phyloP scores from a whole-genome alignment of 2,329 filamentous ascomycete genomes.

The Clonostachys sp. region DNA sequence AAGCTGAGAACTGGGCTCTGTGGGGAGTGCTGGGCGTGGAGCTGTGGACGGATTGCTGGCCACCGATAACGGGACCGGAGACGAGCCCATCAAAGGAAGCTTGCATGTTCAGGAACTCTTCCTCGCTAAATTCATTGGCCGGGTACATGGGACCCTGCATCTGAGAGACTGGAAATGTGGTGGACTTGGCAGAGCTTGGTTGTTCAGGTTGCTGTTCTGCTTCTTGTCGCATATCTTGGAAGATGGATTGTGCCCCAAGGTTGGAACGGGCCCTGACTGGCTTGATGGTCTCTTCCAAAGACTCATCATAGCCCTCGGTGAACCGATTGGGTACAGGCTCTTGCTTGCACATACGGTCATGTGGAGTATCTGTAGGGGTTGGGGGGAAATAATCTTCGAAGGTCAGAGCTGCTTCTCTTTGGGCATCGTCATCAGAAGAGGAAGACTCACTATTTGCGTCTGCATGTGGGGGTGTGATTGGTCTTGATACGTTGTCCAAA shows the following conservation, averaged over 20 bases:
- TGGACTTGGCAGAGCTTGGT: constrained; percentile 52
- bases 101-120: too few relatives aligned
- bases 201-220: constrained; percentile 43
- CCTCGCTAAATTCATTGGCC: too few relatives aligned
- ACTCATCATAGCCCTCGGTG: constrained; percentile 57
- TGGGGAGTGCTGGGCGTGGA: too few relatives aligned
- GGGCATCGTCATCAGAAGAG: background rate
- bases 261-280: constrained; percentile 38
- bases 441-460: constrained; percentile 51
- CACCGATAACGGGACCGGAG: too few relatives aligned
- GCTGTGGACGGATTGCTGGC: too few relatives aligned
- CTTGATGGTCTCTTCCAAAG: constrained; percentile 63
- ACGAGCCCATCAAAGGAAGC: too few relatives aligned
- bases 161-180: too few relatives aligned
- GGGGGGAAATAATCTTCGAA: constrained; percentile 58
- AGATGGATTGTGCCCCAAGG: constrained; percentile 38
- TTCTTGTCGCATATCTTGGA: constrained; percentile 54
- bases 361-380: constrained; percentile 63
- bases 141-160: too few relatives aligned
- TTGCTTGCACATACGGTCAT: constrained; percentile 37
- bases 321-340: constrained; percentile 43
- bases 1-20: background rate
- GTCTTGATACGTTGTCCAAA: constrained; percentile 39
- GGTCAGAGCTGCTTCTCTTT: background rate
- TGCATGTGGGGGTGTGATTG: constrained; percentile 59